Percentiles rank a stretch among this genome's conserved stretches.
Evolutionary conservation across 2,329 filamentous ascomycete species (phyloP).

Genomic region (Trichoderma breve): DNA sequence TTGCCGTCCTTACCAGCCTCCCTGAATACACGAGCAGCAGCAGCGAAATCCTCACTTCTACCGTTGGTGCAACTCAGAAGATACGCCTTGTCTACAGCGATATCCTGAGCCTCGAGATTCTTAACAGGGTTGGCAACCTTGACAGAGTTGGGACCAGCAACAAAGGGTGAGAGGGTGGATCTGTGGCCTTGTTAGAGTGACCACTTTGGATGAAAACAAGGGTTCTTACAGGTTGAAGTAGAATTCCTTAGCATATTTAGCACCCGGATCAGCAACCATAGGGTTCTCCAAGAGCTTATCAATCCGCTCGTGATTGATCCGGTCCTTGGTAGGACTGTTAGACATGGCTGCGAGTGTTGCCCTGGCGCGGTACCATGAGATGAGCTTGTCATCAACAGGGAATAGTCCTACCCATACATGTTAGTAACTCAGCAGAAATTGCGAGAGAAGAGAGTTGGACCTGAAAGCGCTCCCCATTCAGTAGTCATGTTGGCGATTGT

Average conservation of each 20-base stretch:
- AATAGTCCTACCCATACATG: constrained; percentile 48
- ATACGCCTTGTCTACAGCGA: constrained; percentile 59
- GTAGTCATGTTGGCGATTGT: constrained; percentile 80
- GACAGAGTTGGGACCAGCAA: constrained; percentile 86
- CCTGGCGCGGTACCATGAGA: constrained; percentile 72
- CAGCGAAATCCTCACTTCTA: constrained; percentile 63
- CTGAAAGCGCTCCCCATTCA: constrained; percentile 70
- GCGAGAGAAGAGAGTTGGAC: background rate
- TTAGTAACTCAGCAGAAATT: constrained; percentile 17
- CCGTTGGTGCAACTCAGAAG: constrained; percentile 89
- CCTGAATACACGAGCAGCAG: constrained; percentile 67
- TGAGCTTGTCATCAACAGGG: constrained; percentile 71
- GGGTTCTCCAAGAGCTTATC: constrained; percentile 69
- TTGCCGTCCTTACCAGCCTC: constrained; percentile 67
- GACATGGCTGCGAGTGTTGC: constrained; percentile 69
- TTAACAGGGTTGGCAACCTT: constrained; percentile 70
- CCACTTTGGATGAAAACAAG: background rate
- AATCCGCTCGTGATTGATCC: constrained; percentile 70
- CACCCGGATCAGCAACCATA: constrained; percentile 69
- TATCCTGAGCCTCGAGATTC: constrained; percentile 70
- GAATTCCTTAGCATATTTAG: constrained; percentile 77
- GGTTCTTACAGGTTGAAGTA: constrained; percentile 57
- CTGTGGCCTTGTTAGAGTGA: constrained; percentile 42
- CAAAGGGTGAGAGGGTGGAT: constrained; percentile 77
- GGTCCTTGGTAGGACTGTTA: constrained; percentile 47